Evolutionary conservation across 1,284 basidiomycete genomes (phyloP), one percentile per base, ranked within the genome.

Genomic region (Prillingera fragicola): DNA sequence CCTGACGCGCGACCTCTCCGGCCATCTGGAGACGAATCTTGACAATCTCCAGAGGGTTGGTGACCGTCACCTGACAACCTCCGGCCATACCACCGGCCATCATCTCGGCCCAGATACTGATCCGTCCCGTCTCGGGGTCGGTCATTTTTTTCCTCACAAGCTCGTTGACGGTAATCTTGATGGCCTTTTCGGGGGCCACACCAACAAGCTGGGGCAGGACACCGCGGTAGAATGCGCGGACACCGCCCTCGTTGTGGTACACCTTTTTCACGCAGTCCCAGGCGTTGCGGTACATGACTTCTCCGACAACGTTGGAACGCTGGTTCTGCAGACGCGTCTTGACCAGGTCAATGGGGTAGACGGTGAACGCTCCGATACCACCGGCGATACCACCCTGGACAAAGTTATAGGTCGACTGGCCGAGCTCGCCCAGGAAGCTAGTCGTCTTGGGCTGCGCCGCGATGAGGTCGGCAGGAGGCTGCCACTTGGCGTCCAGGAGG

Each of bases 281-380:
- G 57, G 87, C 90, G 75, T 94, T 95, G 74, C 88, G 86, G 76
- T 96, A 96, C 40, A 95, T 71, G 61, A 95, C 74, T 71, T 96
- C 90, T 36, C 91, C 91, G 35, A 95, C 91, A 29, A 96, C 87
- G 18, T 85, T 90, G 53, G 84, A 88, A 17, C 91, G 82, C 70
- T 98, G 94, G 71, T 98, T 98, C 77, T 98, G 94, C 80, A 98
- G 92, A 43, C 90, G 78, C 25, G 87, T 89, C 80, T 88, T 74
- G 46, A 74, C 71, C 39, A 73, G 57, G 53, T 71, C 70, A 43
- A 70, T 71, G 10, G 63, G 63, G 55, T 87, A 50, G 83, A 96
- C 41, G 85, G 92, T 56, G 54, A 89, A 80, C 21, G 87, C 88
- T 48, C 71, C 71, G 22, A 72, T 56, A 58, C 69, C 71, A 18